Percentiles rank a stretch among this genome's conserved stretches.
Conservation (phyloP, 2,329 filamentous ascomycete species). For the Pseudogymnoascus sp. region DNA sequence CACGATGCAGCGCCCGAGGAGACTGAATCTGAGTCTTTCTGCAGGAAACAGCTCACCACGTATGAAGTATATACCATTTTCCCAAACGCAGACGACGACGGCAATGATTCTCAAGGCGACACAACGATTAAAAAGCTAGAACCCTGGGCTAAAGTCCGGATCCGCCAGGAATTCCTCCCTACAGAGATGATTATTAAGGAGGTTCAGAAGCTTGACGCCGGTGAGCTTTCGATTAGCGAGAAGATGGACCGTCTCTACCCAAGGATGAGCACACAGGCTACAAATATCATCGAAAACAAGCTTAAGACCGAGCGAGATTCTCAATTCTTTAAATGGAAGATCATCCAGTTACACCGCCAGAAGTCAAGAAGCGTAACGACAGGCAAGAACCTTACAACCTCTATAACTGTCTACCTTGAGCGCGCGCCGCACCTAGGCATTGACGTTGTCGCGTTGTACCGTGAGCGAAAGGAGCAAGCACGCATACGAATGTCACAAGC, state of each 20-base stretch:
- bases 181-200: slow-evolving; percentile 22
- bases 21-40: slow-evolving; percentile 18
- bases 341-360: slow-evolving; percentile 22
- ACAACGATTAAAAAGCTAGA: slow-evolving; percentile 23
- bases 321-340: slow-evolving; percentile 22
- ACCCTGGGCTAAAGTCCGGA: slow-evolving; percentile 11
- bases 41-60: slow-evolving; percentile 21
- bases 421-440: slow-evolving; percentile 16
- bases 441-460: slow-evolving; percentile 16
- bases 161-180: slow-evolving; percentile 20
- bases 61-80: slow-evolving; percentile 20
- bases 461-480: slow-evolving; percentile 17
- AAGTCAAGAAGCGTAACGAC: slow-evolving; percentile 11
- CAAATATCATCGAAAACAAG: slow-evolving; percentile 21
- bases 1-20: slow-evolving; percentile 17
- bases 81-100: not conserved
- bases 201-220: slow-evolving; percentile 21
- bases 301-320: slow-evolving; percentile 18
- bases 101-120: slow-evolving; percentile 1
- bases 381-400: slow-evolving; percentile 18
- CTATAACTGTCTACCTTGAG: slow-evolving; percentile 24
- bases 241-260: slow-evolving; percentile 21
- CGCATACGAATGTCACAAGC: not conserved
- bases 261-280: slow-evolving; percentile 21
- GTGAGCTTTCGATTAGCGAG: slow-evolving; percentile 19